These are phyloP conservation scores for Firmiana major DNA, from an alignment of 345 rosid species.

Conservation along the genomic window DNA sequence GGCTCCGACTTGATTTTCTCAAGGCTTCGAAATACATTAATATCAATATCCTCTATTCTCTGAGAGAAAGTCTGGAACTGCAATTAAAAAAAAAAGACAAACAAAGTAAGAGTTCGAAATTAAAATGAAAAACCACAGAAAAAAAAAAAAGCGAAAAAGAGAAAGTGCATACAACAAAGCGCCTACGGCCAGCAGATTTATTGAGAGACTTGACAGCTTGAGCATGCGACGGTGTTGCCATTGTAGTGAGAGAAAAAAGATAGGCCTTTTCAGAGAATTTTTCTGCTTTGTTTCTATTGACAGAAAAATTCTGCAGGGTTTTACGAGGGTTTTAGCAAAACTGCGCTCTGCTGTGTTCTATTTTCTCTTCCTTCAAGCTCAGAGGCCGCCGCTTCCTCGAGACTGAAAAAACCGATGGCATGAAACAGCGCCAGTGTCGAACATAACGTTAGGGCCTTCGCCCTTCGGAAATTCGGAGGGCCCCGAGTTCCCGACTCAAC, in stretches of 20 bases:
- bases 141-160: neutral
- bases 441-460: too few species aligned
- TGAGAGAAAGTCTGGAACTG: slow-evolving; percentile 77
- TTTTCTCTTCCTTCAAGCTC: too few species aligned
- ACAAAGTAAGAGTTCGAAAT: neutral
- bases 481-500: too few species aligned
- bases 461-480: too few species aligned
- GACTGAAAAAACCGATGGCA: neutral
- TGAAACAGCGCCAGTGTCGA: too few species aligned
- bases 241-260: neutral
- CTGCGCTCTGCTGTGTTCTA: neutral
- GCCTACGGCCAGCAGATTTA: slow-evolving; percentile 60
- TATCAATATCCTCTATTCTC: slow-evolving; percentile 70
- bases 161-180: slow-evolving; percentile 52
- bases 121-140: neutral
- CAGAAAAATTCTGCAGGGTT: neutral
- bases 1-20: slow-evolving; percentile 66
- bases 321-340: neutral
- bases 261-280: neutral
- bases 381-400: neutral
- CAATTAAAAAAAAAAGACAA: slow-evolving; percentile 6
- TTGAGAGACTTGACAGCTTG: slow-evolving; percentile 85
- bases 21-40: slow-evolving; percentile 65
- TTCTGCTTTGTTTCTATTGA: neutral
- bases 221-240: slow-evolving; percentile 60